phyloP scores from a whole-genome alignment of 306 rosid genomes.

The Mimosa bimucronata region DNA sequence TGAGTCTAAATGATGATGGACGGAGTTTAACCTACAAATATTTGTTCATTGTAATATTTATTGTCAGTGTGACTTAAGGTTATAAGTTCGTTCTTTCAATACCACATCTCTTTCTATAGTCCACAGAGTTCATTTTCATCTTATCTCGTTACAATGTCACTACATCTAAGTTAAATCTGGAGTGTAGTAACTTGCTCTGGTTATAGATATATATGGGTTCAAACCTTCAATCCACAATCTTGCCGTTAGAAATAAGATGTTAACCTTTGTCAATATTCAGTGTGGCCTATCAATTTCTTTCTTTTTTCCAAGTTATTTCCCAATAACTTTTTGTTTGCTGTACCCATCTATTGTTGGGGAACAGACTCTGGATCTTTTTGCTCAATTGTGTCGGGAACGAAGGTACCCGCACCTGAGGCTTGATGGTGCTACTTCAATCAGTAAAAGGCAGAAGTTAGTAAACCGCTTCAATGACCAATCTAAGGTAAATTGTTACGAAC shows the following conservation, averaged over 20 bases:
- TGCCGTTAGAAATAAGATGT: constrained; percentile 1
- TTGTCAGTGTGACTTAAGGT: not conserved
- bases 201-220: constrained; percentile 5
- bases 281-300: not conserved
- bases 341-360: constrained; percentile 41
- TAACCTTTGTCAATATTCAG: no score
- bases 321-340: constrained; percentile 23
- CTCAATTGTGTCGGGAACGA: constrained; percentile 92
- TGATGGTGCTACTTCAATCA: constrained; percentile 89
- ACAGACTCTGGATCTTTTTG: constrained; percentile 95
- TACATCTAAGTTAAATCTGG: not conserved
- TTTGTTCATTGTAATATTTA: constrained; percentile 4
- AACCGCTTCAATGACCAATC: constrained; percentile 80
- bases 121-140: not conserved
- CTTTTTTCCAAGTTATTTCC: constrained; percentile 14
- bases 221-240: constrained; percentile 6
- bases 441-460: constrained; percentile 93
- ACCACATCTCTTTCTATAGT: not conserved
- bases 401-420: constrained; percentile 93
- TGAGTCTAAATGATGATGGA: not conserved
- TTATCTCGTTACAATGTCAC: not conserved
- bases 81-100: not conserved
- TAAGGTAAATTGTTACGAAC: constrained; percentile 52
- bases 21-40: not conserved
- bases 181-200: not conserved